These are phyloP conservation scores for Lachnellula cervina DNA, from an alignment of 2,329 filamentous ascomycete species.

Conservation along the genomic window DNA sequence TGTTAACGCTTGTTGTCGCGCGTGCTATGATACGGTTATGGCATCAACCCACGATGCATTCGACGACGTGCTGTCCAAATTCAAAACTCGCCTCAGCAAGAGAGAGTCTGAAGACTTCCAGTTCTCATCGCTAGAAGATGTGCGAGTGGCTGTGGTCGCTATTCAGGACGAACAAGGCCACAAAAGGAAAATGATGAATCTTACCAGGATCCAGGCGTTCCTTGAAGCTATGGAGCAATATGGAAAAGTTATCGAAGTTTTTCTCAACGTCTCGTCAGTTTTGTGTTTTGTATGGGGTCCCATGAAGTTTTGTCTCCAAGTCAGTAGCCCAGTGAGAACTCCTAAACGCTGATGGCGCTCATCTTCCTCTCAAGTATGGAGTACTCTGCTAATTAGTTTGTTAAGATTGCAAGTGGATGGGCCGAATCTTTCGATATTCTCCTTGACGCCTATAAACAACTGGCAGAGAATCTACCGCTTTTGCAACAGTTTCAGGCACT, in stretches of 20 bases:
- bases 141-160: slow-evolving; percentile 13
- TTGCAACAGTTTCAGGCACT: slow-evolving; percentile 30
- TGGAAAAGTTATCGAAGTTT: slow-evolving; percentile 33
- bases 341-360: no score
- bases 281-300: slow-evolving; percentile 36
- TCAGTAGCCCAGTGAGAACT: not conserved
- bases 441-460: slow-evolving; percentile 35
- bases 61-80: slow-evolving; percentile 8
- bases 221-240: slow-evolving; percentile 35
- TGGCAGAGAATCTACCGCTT: slow-evolving; percentile 36
- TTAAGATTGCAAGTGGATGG: slow-evolving; percentile 29
- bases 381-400: not conserved
- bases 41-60: slow-evolving; percentile 3
- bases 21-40: not conserved
- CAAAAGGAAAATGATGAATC: slow-evolving; percentile 23
- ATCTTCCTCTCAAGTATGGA: not conserved
- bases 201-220: slow-evolving; percentile 28
- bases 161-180: slow-evolving; percentile 31
- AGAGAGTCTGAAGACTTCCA: slow-evolving; percentile 12
- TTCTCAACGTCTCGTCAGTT: slow-evolving; percentile 29
- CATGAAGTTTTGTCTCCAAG: slow-evolving; percentile 34
- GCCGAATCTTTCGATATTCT: slow-evolving; percentile 34
- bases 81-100: slow-evolving; percentile 8
- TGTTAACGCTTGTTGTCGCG: not conserved
- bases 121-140: slow-evolving; percentile 20